Base-by-base conservation (phyloP, 441 rosid genomes). In the Melianthus villosus region DNA sequence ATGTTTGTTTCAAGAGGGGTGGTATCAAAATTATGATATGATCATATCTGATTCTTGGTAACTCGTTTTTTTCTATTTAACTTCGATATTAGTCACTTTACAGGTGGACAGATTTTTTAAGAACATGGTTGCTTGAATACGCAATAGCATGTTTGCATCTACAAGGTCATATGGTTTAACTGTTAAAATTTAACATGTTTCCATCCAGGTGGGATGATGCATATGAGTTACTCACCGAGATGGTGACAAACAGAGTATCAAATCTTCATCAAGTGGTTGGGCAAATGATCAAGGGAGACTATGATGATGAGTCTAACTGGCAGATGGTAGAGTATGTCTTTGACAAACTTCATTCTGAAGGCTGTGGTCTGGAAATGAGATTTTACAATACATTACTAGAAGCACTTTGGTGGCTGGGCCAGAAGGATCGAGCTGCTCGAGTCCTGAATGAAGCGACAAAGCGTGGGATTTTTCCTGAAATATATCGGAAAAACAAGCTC, bases 341-440 rank as follows among this genome's bases (percentile, higher is more conserved):
- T 56, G 95, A 78, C 61, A 89, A 81, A 50, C 78, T 89, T 40
- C 72, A 68, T 32, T 69, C 85, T 47, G 97, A 89, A 73, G 95
- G 92, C 35, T 74, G 82, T 57, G 82, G 77, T 47, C 56, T 89
- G 51, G 93, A 83, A 52, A 62, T 78, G 63, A 76, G 93, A 71
- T 83, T 89, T 63, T 81, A 83, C 62, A 89, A 81, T 54, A 68
- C 95, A 10, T 76, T 89, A 60, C 39, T 83, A 38, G 97, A 87
- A 64, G 87, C 95, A 29, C 87, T 81, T 43, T 89, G 97, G 97
- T 80, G 93, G 85, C 58, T 89, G 27, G 85, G 83, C 51, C 97
- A 76, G 68, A 80, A 57, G 65, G 77, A 76, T 62, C 73, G 95
- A 27, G 92, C 93, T 34, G 84, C 80, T 40, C 76, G 76, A 64